Conservation (phyloP, 768 basidiomycete species). For the Lepiota venenata region DNA sequence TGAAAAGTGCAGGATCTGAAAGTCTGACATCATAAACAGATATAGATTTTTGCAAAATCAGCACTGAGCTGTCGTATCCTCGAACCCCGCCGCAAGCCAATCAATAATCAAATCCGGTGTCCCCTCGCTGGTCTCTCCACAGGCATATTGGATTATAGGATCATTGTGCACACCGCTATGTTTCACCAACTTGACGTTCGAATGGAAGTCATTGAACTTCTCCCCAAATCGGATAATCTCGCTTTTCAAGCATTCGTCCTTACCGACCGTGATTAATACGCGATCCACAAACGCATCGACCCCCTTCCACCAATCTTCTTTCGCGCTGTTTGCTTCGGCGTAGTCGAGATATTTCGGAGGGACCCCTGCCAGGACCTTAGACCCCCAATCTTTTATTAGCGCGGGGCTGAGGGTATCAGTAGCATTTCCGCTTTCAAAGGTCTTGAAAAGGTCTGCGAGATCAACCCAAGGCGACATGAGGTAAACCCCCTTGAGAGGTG, state of each 20-base stretch:
- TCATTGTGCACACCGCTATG: slow-evolving; percentile 18
- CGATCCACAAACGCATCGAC: slow-evolving; percentile 27
- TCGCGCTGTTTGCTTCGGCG: slow-evolving; percentile 26
- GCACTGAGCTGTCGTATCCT: background rate
- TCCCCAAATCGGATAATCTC: slow-evolving; percentile 24
- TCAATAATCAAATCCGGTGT: background rate
- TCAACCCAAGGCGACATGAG: slow-evolving; percentile 32
- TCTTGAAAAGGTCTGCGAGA: slow-evolving; percentile 17
- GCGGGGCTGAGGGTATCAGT: slow-evolving; percentile 21
- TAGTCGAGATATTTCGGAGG: slow-evolving; percentile 23
- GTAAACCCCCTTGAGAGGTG: slow-evolving; percentile 21
- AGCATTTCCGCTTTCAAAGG: slow-evolving; percentile 20
- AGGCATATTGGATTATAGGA: background rate
- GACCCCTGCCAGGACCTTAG: slow-evolving; percentile 17
- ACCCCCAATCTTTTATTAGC: slow-evolving; percentile 13
- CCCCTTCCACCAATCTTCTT: slow-evolving; percentile 30
- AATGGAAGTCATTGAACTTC: slow-evolving; percentile 19
- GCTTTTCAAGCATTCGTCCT: slow-evolving; percentile 30
- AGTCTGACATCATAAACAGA: too few relatives aligned
- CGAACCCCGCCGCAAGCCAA: slow-evolving; percentile 6
- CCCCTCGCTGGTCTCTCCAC: background rate
- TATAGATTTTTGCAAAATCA: too few relatives aligned
- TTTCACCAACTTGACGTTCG: slow-evolving; percentile 18
- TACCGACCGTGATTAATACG: slow-evolving; percentile 33
- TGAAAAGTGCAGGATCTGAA: too few relatives aligned